These are phyloP conservation scores for Solanum boliviense DNA, from an alignment of 257 asterid species.

Conservation along the genomic window DNA sequence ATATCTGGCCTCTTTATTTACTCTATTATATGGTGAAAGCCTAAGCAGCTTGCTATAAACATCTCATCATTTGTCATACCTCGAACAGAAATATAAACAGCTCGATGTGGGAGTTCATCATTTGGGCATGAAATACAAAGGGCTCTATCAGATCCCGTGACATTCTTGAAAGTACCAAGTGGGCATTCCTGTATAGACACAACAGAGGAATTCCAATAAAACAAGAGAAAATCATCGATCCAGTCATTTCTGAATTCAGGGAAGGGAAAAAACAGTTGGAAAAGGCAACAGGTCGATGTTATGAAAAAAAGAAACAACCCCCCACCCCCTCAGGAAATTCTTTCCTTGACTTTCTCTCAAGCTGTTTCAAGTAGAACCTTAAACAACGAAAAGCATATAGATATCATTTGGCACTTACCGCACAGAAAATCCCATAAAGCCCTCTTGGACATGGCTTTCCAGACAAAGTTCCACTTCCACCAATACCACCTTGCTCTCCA, in stretches of 20 bases:
- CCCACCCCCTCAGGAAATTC: background rate
- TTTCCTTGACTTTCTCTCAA: background rate
- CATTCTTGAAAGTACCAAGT: constrained; percentile 82
- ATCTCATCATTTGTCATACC: constrained; percentile 33
- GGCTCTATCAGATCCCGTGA: constrained; percentile 71
- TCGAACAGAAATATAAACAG: constrained; percentile 59
- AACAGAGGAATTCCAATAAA: constrained; percentile 4
- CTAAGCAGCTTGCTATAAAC: background rate
- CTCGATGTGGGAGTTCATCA: constrained; percentile 80
- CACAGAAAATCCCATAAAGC: constrained; percentile 82
- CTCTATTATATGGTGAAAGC: background rate
- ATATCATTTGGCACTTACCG: constrained; percentile 29
- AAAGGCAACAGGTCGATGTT: background rate
- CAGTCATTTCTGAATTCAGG: background rate
- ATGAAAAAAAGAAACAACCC: background rate
- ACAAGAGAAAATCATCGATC: background rate
- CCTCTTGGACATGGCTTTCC: constrained; percentile 97
- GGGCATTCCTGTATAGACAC: constrained; percentile 74
- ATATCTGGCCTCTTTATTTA: background rate
- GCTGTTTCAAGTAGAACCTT: background rate
- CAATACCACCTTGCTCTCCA: constrained; percentile 48
- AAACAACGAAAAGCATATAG: background rate
- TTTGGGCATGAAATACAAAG: constrained; percentile 80
- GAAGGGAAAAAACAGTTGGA: background rate
- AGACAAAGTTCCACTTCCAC: constrained; percentile 81